Percentiles rank a stretch among this genome's conserved stretches.
phyloP scores from a whole-genome alignment of 306 rosid genomes.

The Cucurbita pepo region DNA sequence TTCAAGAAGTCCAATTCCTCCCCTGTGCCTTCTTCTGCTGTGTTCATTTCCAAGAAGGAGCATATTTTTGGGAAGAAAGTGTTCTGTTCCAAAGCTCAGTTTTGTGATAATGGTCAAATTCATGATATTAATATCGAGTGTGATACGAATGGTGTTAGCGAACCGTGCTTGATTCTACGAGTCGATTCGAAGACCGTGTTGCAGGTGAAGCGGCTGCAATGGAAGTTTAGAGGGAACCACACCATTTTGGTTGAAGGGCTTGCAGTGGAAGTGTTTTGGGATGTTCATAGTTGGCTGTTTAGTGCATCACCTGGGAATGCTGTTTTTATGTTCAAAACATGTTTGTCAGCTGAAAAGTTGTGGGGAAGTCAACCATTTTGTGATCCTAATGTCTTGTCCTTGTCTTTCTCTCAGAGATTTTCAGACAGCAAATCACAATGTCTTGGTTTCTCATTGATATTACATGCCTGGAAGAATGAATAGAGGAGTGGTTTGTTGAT shows the following conservation, averaged over 20 bases:
- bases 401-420: constrained; percentile 84
- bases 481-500: constrained; percentile 25
- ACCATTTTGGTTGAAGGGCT: constrained; percentile 73
- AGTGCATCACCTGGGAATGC: constrained; percentile 56
- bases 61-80: constrained; percentile 70
- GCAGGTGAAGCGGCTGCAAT: constrained; percentile 72
- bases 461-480: constrained; percentile 84
- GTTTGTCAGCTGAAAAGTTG: constrained; percentile 50
- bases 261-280: constrained; percentile 87
- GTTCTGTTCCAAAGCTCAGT: constrained; percentile 54
- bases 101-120: constrained; percentile 57
- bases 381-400: constrained; percentile 47
- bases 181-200: constrained; percentile 66
- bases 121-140: constrained; percentile 90
- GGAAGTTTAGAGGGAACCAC: constrained; percentile 93
- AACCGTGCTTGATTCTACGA: constrained; percentile 54
- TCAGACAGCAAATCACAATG: constrained; percentile 49
- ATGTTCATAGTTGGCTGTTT: constrained; percentile 90
- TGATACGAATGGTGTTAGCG: constrained; percentile 40
- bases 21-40: constrained; percentile 41
- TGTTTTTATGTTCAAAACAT: constrained; percentile 84
- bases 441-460: constrained; percentile 61
- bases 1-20: constrained; percentile 59
- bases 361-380: constrained; percentile 43
- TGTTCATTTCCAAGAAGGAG: constrained; percentile 65